These are phyloP conservation scores for Plectosphaerella plurivora DNA, from an alignment of 2,329 filamentous ascomycete species.

Conservation along the genomic window DNA sequence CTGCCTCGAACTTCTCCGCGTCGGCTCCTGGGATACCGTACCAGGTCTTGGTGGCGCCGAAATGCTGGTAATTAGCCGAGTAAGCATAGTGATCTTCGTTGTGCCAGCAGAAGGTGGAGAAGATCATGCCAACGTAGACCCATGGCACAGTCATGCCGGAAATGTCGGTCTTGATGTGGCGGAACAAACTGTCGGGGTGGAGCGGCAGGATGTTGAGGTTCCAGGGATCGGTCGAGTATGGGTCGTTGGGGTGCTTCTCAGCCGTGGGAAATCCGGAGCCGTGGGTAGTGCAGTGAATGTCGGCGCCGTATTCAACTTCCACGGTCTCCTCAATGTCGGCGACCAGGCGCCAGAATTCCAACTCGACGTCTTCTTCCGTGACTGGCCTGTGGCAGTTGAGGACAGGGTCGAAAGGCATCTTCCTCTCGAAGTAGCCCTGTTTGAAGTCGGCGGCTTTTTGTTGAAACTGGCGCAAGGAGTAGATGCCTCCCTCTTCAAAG, in stretches of 20 bases:
- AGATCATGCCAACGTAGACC: constrained; percentile 99
- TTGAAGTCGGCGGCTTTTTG: constrained; percentile 96
- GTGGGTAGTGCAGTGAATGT: constrained; percentile 97
- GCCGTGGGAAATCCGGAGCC: constrained; percentile 95
- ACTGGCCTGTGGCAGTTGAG: constrained; percentile 76
- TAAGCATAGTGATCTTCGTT: constrained; percentile 98
- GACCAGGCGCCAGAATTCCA: constrained; percentile 94
- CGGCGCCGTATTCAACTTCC: constrained; percentile 95
- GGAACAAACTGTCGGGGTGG: constrained; percentile 86
- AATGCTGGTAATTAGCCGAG: constrained; percentile 97
- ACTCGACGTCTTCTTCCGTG: constrained; percentile 92
- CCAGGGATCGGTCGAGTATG: constrained; percentile 88
- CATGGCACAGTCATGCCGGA: constrained; percentile 99
- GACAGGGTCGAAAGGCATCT: constrained; percentile 82
- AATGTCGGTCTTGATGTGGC: constrained; percentile 96
- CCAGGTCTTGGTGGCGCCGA: constrained; percentile 98
- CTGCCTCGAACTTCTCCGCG: constrained; percentile 88
- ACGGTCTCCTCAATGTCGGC: constrained; percentile 92
- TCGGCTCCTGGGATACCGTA: constrained; percentile 95
- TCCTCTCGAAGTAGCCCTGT: constrained; percentile 85
- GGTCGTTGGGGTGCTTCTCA: constrained; percentile 81
- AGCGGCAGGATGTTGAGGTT: constrained; percentile 92
- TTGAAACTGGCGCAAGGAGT: constrained; percentile 93
- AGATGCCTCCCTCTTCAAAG: constrained; percentile 93
- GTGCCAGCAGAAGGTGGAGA: constrained; percentile 99